Percentiles rank a stretch among this genome's conserved stretches.
These are phyloP conservation scores for Chrysosphaeria jannelii DNA, from an alignment of 2,329 filamentous ascomycete genomes.

Conservation along the genomic window DNA sequence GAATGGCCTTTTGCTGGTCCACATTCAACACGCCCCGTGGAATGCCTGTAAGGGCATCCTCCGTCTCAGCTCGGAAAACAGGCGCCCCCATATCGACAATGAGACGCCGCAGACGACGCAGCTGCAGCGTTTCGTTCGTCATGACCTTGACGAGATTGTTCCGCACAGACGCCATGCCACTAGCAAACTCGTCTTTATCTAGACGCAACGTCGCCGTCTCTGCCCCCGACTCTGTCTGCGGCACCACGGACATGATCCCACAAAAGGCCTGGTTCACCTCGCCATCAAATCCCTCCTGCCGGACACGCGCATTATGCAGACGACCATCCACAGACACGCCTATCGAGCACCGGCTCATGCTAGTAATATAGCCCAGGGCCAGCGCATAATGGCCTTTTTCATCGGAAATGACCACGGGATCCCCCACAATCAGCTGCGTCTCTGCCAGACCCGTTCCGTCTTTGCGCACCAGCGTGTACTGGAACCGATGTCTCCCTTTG, in stretches of 20 bases:
- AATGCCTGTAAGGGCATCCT: no score
- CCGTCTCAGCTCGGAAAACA: slow-evolving; percentile 37
- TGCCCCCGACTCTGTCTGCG: background rate
- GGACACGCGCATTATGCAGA: slow-evolving; percentile 59
- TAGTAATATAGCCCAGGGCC: slow-evolving; percentile 68
- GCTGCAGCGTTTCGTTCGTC: slow-evolving; percentile 43
- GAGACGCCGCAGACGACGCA: slow-evolving; percentile 41
- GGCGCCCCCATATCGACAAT: slow-evolving; percentile 53
- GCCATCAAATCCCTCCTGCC: slow-evolving; percentile 45
- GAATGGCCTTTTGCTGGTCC: slow-evolving; percentile 62
- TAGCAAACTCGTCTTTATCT: slow-evolving; percentile 96
- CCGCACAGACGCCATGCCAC: slow-evolving; percentile 79
- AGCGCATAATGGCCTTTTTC: slow-evolving; percentile 86
- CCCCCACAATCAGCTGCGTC: slow-evolving; percentile 49
- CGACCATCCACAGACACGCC: slow-evolving; percentile 73
- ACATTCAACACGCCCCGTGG: no score
- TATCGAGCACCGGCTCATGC: slow-evolving; percentile 44
- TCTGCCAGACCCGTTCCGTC: no score
- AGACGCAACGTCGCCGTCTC: slow-evolving; percentile 20
- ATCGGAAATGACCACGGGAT: slow-evolving; percentile 88
- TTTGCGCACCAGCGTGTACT: slow-evolving; percentile 65
- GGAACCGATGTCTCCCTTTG: slow-evolving; percentile 71
- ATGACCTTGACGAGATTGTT: slow-evolving; percentile 88
- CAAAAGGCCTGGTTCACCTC: slow-evolving; percentile 56
- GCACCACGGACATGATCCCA: slow-evolving; percentile 51